Base-by-base conservation (phyloP, 2,329 filamentous ascomycete genomes). In the Cladosporium sp. region DNA sequence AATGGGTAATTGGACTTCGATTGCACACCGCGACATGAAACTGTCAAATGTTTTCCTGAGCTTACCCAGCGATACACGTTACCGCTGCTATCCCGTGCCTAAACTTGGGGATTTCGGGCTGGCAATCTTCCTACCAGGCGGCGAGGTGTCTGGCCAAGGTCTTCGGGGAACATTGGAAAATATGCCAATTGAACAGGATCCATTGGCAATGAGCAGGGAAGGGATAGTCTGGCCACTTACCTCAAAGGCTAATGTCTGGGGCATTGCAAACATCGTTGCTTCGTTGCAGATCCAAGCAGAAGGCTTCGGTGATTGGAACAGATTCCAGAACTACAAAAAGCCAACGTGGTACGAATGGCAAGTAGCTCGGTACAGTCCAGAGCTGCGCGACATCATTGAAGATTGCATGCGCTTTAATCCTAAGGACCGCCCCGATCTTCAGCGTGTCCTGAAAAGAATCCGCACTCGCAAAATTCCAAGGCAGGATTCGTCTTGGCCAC, bases 21-120 rank as follows among this genome's bases (percentile, higher is more conserved):
- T 70, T 21, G 64, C 69, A 3, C 69, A 71, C 21, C 65, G 68
- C 5, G 69, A 71, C 38, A 57, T 65, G 47, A 69, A 68, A n/a
- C 12, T 34, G 28, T 8, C 36, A 24, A 61, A 66, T 51, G 44
- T 67, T 30, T 69, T 69, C 60, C 47, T 68, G 14, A 63, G 58
- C 28, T n/a, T 51, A 7, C 59, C 57, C 34, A 49, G 64, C 21
- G 55, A 34, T 26, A 47, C 49, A 6, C 21, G 32, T 6, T 68
- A 55, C 47, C 41, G 28, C 10, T 15, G 57, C 21, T 69, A 69
- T 30, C 66, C 67, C n/a, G 52, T 47, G 0, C 57, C 67, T 21
- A 68, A 68, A 52, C 34, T 67, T n/a, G 68, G 65, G 15, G 68
- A 68, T 47, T 69, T 65, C 61, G 68, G 66, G 30, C 47, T 66